These are phyloP conservation scores for Chenopodium berlandieri DNA, from an alignment of 148 eudicot species.

Conservation along the genomic window DNA sequence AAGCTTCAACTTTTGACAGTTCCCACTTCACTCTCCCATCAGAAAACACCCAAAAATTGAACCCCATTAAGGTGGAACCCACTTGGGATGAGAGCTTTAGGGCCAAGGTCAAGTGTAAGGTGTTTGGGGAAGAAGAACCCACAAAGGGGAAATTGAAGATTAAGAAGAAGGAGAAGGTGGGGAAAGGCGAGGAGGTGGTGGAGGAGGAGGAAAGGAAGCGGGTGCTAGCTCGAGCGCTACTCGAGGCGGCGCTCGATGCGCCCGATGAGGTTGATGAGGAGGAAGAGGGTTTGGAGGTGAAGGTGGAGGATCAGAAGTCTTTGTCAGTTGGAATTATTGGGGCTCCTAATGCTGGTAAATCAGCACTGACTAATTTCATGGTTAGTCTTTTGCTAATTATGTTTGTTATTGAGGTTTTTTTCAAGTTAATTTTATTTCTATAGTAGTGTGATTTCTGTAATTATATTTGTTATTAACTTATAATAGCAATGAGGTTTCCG, in stretches of 20 bases:
- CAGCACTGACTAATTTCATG: conserved; percentile 86
- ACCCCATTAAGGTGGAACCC: conserved; percentile 6
- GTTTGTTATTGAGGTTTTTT: background rate
- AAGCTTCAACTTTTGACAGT: conserved; percentile 54
- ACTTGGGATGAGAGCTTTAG: conserved; percentile 74
- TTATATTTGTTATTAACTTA: background rate
- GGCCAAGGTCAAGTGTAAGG: conserved; percentile 45
- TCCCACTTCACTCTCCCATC: conserved; percentile 42
- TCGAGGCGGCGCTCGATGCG: conserved; percentile 54
- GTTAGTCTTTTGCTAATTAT: conserved; percentile 33
- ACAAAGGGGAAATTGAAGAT: conserved; percentile 20
- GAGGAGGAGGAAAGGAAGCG: conserved; percentile 37
- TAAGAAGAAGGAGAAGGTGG: conserved; percentile 25
- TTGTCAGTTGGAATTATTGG: conserved; percentile 89
- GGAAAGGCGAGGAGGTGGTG: conserved; percentile 13
- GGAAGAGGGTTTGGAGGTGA: conserved; percentile 44
- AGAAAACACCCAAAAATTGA: conserved; percentile 20
- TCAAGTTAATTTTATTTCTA: background rate
- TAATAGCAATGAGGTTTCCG: background rate
- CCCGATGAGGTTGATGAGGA: conserved; percentile 38
- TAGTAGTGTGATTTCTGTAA: background rate
- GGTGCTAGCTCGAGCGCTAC: conserved; percentile 62
- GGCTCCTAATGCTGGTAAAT: conserved; percentile 98
- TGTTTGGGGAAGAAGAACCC: conserved; percentile 49
- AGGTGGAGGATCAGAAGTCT: conserved; percentile 75